phyloP scores from a whole-genome alignment of 192 early-diverging fungal genomes.

The Funneliformis mosseae region DNA sequence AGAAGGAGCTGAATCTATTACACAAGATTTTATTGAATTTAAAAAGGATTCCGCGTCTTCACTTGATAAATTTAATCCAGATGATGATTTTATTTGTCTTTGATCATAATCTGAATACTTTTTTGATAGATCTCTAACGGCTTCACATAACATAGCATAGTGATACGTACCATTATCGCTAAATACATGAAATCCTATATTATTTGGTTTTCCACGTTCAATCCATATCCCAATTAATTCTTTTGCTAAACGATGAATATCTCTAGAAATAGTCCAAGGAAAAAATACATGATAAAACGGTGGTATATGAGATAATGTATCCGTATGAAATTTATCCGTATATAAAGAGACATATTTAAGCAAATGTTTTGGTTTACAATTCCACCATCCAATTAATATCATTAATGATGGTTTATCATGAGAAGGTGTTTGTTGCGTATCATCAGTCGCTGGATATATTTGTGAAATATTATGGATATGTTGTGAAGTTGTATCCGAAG shows the following conservation, averaged over 20 bases:
- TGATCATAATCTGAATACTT: too few relatives aligned
- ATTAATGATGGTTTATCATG: conserved; percentile 26
- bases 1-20: conserved; percentile 34
- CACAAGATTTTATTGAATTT: conserved; percentile 26
- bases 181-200: conserved; percentile 31
- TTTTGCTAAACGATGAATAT: conserved; percentile 15
- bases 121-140: not conserved
- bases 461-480: not conserved
- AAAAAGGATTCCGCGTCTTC: conserved; percentile 24
- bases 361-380: conserved; percentile 22
- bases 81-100: not conserved
- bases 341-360: conserved; percentile 15
- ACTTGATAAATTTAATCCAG: not conserved
- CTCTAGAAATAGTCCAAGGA: conserved; percentile 16
- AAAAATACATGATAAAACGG: conserved; percentile 29
- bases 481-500: not conserved
- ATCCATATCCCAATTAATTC: conserved; percentile 16
- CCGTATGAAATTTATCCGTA: conserved; percentile 8
- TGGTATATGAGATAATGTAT: conserved; percentile 30
- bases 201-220: conserved; percentile 20
- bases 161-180: conserved; percentile 31
- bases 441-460: not conserved
- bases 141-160: conserved; percentile 29
- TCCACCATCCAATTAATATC: conserved; percentile 29
- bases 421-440: not conserved